Evolutionary conservation across 768 basidiomycete species (phyloP).

Genomic region (Dioszegia aurantiaca): DNA sequence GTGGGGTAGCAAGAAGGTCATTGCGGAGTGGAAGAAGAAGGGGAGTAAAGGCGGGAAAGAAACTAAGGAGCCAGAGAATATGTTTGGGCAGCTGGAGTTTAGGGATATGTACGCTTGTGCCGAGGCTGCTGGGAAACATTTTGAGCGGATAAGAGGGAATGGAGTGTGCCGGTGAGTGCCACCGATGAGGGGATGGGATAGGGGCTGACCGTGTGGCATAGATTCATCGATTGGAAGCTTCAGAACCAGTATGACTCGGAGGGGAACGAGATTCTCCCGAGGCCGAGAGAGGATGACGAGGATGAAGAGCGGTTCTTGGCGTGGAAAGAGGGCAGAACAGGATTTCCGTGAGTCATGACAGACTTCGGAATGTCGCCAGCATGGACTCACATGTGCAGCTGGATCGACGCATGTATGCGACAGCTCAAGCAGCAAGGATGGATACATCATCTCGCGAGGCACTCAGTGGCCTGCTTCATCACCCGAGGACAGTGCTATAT

Average conservation of each 20-base stretch:
- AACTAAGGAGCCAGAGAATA: constrained; percentile 51
- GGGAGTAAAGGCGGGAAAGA: constrained; percentile 34
- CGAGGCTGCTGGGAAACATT: constrained; percentile 48
- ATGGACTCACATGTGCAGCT: constrained; percentile 20
- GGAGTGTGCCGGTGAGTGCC: constrained; percentile 41
- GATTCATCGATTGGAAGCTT: constrained; percentile 51
- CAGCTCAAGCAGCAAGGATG: constrained; percentile 52
- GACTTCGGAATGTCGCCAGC: background rate
- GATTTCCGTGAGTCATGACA: constrained; percentile 50
- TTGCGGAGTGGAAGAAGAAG: constrained; percentile 32
- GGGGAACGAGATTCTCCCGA: constrained; percentile 46
- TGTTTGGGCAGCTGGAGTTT: constrained; percentile 52
- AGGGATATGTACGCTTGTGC: constrained; percentile 53
- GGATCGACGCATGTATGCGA: constrained; percentile 53
- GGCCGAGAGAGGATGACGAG: constrained; percentile 36
- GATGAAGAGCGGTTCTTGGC: constrained; percentile 45
- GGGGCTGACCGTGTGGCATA: constrained; percentile 12
- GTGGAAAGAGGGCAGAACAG: constrained; percentile 50
- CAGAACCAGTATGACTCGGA: constrained; percentile 51
- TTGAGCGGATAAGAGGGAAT: constrained; percentile 52
- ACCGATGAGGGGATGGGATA: background rate
- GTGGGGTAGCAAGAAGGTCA: constrained; percentile 48
- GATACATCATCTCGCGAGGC: constrained; percentile 54
- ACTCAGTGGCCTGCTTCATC: constrained; percentile 53
- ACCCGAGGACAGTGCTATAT: constrained; percentile 54